Base-by-base conservation (phyloP, 2,329 filamentous ascomycete species). In the Graphilbum sp. region DNA sequence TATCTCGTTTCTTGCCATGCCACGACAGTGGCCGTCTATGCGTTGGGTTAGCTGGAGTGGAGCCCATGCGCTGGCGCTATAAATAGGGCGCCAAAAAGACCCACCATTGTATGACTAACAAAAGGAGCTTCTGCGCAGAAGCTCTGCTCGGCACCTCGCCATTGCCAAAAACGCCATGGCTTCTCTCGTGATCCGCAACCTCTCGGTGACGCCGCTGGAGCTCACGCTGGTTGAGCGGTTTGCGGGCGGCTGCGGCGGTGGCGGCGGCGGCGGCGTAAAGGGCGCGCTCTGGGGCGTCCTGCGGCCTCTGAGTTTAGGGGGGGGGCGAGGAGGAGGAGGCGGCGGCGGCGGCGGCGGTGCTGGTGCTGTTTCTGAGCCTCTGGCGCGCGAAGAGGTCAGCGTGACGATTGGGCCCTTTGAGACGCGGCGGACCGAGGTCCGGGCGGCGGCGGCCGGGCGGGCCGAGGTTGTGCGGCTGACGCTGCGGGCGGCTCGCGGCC, bases 151-250 rank as follows among this genome's bases (percentile, higher is more conserved):
- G n/a, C n/a, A n/a, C n/a, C n/a, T n/a, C n/a, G n/a, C n/a, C n/a
- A n/a, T n/a, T n/a, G n/a, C n/a, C n/a, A n/a, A n/a, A n/a, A n/a
- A n/a, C 10, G 6, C 41, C 40, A 71, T 70, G 66, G 56, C 62
- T 16, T 56, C 60, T 41, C 62, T 94, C 47, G 81, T 71, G 5
- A 72, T 95, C 50, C 84, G 87, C 50, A 95, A 95, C 56, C 63
- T 93, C 46, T 88, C 83, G 33, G 64, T 72, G 41, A 76, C 71
- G 35, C 67, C 75, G n/a, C 63, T 94, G 39, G 72, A 78, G 47
- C 69, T 95, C 49, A 77, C 75, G 55, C 56, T 53, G 42, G 64
- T 88, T 41, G 81, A 92, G 61, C 77, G 79, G 47, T 86, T 86
- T 54, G 70, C n/a, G n/a, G n/a, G n/a, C n/a, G n/a, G n/a, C n/a